Conservation (phyloP, 2,329 filamentous ascomycete genomes). For the Xylariaceae sp. region DNA sequence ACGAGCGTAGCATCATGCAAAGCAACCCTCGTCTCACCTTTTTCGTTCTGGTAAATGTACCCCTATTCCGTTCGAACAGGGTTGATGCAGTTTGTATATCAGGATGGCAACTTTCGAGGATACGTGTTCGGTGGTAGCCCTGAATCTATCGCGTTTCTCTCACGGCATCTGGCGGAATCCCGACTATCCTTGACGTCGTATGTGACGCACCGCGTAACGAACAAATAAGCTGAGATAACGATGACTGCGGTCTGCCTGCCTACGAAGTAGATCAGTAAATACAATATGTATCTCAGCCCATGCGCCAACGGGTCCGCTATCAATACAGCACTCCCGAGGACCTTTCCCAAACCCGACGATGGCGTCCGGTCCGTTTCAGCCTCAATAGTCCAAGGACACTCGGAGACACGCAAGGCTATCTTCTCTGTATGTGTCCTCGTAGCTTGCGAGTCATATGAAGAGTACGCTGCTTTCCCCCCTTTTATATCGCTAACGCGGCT, state of each 20-base stretch:
- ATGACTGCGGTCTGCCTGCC: background rate
- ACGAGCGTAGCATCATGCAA: background rate
- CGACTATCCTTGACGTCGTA: background rate
- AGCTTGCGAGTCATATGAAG: background rate
- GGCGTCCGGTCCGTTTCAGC: background rate
- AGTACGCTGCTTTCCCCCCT: background rate
- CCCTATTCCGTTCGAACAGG: background rate
- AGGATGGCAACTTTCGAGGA: too few relatives aligned
- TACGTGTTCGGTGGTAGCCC: too few relatives aligned
- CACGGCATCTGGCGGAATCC: too few relatives aligned
- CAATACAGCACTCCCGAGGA: background rate
- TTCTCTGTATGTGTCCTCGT: background rate
- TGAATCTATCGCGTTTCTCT: too few relatives aligned
- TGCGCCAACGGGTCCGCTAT: background rate
- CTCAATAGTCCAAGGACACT: background rate
- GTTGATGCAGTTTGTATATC: background rate
- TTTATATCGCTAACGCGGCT: background rate
- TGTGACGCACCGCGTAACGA: background rate
- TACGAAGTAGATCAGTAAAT: background rate
- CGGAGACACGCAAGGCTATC: background rate
- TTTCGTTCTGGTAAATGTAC: background rate
- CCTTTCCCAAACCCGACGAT: background rate
- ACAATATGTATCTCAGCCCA: background rate
- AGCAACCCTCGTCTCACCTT: slow-evolving; percentile 1
- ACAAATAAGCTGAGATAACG: background rate